phyloP scores from a whole-genome alignment of 176 grass and related monocot genomes.

The Neostapfia colusana region DNA sequence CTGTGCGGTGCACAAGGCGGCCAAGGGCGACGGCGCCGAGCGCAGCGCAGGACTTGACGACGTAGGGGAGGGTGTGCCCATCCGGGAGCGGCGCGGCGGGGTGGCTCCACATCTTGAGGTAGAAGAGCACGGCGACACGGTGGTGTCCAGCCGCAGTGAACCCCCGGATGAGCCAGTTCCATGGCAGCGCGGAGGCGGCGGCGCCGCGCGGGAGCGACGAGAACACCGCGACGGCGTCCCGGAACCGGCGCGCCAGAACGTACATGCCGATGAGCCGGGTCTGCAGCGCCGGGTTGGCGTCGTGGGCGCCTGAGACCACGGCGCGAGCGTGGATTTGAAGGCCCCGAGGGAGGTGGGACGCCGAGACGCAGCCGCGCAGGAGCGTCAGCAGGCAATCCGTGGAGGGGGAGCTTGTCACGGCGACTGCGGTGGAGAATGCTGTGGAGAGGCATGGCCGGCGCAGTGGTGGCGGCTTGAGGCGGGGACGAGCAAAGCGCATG shows the following conservation, averaged over 20 bases:
- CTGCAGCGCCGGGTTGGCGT: conserved; percentile 16
- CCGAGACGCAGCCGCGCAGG: conserved; percentile 51
- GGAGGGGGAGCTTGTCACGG: background rate
- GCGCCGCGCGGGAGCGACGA: conserved; percentile 46
- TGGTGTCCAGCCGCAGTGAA: conserved; percentile 56
- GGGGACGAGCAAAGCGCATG: conserved; percentile 28
- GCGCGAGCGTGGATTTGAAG: conserved; percentile 65
- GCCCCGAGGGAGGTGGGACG: conserved; percentile 52
- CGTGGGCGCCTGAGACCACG: conserved; percentile 42
- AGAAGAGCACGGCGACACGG: conserved; percentile 61
- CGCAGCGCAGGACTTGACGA: conserved; percentile 68
- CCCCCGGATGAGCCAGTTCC: conserved; percentile 92
- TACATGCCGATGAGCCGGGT: conserved; percentile 69
- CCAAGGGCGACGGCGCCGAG: conserved; percentile 56
- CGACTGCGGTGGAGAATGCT: background rate
- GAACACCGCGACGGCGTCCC: conserved; percentile 60
- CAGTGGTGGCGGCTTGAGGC: background rate
- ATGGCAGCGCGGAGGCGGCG: conserved; percentile 50
- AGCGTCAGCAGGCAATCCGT: conserved; percentile 40
- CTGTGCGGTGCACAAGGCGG: conserved; percentile 64
- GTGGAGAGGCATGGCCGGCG: background rate
- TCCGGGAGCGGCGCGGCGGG: conserved; percentile 50
- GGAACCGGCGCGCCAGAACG: conserved; percentile 65
- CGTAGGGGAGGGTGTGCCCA: conserved; percentile 69
- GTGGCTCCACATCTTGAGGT: conserved; percentile 78